These are phyloP conservation scores for Candida koratica DNA, from an alignment of 805 yeast genomes.

Conservation along the genomic window DNA sequence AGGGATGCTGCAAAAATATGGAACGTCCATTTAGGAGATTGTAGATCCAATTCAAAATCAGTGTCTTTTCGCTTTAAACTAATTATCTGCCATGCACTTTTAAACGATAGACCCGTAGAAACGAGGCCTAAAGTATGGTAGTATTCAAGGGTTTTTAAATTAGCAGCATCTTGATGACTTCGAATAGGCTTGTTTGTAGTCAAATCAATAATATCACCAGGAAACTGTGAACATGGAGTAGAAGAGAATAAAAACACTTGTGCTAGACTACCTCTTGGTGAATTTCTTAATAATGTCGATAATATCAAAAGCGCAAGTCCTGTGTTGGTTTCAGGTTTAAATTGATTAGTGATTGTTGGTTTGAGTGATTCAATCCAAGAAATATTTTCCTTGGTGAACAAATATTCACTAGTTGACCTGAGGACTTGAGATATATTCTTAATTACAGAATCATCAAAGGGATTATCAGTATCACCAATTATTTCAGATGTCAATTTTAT, in stretches of 20 bases:
- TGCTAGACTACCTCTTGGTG: conserved; percentile 23
- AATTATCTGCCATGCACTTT: conserved; percentile 16
- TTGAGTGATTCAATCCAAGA: conserved; percentile 10
- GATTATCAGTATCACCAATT: conserved; percentile 1
- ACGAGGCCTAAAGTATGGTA: conserved; percentile 25
- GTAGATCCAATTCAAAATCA: conserved; percentile 17
- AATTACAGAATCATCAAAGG: background rate
- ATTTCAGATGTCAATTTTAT: conserved; percentile 4
- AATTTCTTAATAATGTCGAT: conserved; percentile 17
- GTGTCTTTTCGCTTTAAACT: conserved; percentile 21
- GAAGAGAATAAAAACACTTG: conserved; percentile 28
- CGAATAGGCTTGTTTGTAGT: conserved; percentile 19
- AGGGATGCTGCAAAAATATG: conserved; percentile 35
- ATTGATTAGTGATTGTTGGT: conserved; percentile 24
- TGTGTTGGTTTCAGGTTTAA: conserved; percentile 31
- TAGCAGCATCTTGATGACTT: conserved; percentile 34
- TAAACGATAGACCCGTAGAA: conserved; percentile 26
- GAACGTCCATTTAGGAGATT: conserved; percentile 24
- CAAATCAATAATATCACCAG: conserved; percentile 32
- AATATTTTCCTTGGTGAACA: conserved; percentile 3
- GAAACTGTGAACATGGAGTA: conserved; percentile 38
- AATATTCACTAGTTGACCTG: background rate
- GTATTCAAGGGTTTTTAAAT: conserved; percentile 27
- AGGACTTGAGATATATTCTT: conserved; percentile 4
- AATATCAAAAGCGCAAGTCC: conserved; percentile 33